These are phyloP conservation scores for Cladosporium colombiae DNA, from an alignment of 2,329 filamentous ascomycete species.

Conservation along the genomic window DNA sequence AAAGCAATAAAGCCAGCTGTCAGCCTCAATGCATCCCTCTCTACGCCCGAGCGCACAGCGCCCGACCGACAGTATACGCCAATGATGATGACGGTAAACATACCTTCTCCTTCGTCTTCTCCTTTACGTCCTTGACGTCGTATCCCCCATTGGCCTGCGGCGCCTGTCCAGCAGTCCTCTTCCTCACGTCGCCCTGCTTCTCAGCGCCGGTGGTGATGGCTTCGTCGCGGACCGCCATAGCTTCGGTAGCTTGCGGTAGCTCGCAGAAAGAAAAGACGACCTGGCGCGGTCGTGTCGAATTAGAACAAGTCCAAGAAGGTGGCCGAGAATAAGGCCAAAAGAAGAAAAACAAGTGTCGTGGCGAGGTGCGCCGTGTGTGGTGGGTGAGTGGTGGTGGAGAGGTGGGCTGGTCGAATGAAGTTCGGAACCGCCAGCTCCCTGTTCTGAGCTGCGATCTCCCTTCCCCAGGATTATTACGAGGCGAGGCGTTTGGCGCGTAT, in stretches of 20 bases:
- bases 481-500: not conserved
- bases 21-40: constrained; percentile 14
- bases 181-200: constrained; percentile 47
- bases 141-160: constrained; percentile 37
- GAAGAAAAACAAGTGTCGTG: constrained; percentile 1
- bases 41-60: constrained; percentile 8
- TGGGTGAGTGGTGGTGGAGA: not conserved
- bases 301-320: not conserved
- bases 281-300: constrained; percentile 7
- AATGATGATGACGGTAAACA: constrained; percentile 3
- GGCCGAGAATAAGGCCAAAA: not conserved
- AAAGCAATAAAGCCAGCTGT: constrained; percentile 23
- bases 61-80: not conserved
- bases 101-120: constrained; percentile 54
- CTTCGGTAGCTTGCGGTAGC: constrained; percentile 18
- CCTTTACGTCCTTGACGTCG: constrained; percentile 36
- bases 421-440: constrained; percentile 10
- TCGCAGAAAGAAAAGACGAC: not conserved
- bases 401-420: constrained; percentile 5
- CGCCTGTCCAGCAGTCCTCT: constrained; percentile 44
- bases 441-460: constrained; percentile 12
- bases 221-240: constrained; percentile 33
- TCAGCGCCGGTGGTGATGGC: constrained; percentile 43
- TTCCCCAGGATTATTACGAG: constrained; percentile 10
- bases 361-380: not conserved